Conservation (phyloP, 2,329 filamentous ascomycete genomes). For the Alternaria dauci region DNA sequence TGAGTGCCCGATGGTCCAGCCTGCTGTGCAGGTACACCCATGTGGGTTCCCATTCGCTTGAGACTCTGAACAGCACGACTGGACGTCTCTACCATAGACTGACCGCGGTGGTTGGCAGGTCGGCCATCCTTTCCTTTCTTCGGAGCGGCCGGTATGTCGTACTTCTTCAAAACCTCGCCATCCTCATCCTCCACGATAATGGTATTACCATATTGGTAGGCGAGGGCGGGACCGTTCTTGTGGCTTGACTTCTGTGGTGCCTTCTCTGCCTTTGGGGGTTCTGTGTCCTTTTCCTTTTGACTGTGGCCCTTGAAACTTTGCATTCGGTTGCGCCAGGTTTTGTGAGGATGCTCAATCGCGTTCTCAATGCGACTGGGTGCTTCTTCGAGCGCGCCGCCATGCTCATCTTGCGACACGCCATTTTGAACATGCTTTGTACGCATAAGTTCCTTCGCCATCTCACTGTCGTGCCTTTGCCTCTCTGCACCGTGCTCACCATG, state of each 20-base stretch:
- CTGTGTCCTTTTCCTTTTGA: conserved; percentile 48
- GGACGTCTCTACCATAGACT: conserved; percentile 41
- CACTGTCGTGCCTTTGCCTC: conserved; percentile 66
- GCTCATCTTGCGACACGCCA: conserved; percentile 58
- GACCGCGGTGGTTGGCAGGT: conserved; percentile 39
- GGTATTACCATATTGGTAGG: conserved; percentile 87
- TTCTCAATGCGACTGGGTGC: conserved; percentile 50
- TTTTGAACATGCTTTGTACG: conserved; percentile 57
- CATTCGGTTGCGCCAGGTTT: conserved; percentile 56
- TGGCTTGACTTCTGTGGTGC: conserved; percentile 43
- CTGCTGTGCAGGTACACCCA: conserved; percentile 53
- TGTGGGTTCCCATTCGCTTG: conserved; percentile 64
- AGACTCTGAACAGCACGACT: conserved; percentile 55
- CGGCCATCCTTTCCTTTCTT: conserved; percentile 45
- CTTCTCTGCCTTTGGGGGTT: conserved; percentile 45
- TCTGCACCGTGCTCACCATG: conserved; percentile 61
- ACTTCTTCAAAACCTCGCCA: conserved; percentile 85
- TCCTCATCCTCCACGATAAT: conserved; percentile 90
- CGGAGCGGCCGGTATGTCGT: conserved; percentile 70
- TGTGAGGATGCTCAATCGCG: conserved; percentile 48
- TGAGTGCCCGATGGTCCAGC: conserved; percentile 33
- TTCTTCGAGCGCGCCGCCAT: conserved; percentile 54
- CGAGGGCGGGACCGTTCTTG: conserved; percentile 74
- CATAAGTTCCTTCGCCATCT: conserved; percentile 63
- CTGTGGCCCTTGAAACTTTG: conserved; percentile 56